A percentile compares a stretch with the other conserved stretches of the same genome.
Conservation (phyloP, 441 rosid species). For the Pelargonium fulgidum region DNA sequence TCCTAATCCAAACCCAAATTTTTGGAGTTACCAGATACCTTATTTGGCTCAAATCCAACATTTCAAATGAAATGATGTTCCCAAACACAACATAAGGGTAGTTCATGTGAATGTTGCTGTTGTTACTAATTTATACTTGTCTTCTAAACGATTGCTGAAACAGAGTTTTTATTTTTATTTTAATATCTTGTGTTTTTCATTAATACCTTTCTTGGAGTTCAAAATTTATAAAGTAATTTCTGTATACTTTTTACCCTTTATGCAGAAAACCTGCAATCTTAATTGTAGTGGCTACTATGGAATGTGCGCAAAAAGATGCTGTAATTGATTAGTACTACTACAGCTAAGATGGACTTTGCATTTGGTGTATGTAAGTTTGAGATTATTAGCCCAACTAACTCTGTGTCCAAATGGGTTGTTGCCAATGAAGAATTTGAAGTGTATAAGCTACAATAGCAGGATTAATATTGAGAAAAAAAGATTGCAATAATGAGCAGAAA, state of each 20-base stretch:
- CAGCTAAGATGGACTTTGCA: neutral
- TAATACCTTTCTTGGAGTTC: neutral
- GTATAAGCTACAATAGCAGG: neutral
- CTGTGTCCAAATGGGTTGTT: neutral
- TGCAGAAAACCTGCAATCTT: neutral
- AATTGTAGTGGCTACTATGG: neutral
- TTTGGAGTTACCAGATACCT: too few species aligned
- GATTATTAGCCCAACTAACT: neutral
- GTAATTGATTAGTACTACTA: neutral
- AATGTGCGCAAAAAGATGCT: neutral
- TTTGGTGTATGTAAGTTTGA: neutral
- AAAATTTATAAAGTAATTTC: neutral
- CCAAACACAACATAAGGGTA: too few species aligned
- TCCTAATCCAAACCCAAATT: too few species aligned
- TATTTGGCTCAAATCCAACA: too few species aligned
- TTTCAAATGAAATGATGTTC: too few species aligned
- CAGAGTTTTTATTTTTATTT: neutral
- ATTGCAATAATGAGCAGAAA: constrained; percentile 33
- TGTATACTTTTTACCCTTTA: neutral
- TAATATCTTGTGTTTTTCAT: neutral
- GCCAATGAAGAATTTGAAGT: neutral
- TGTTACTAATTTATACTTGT: neutral
- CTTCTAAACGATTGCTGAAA: neutral
- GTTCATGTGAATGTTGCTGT: neutral
- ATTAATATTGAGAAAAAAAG: constrained; percentile 12